Evolutionary conservation across 78 protist species (phyloP).

Genomic region (Tieghemostelium lacteum): DNA sequence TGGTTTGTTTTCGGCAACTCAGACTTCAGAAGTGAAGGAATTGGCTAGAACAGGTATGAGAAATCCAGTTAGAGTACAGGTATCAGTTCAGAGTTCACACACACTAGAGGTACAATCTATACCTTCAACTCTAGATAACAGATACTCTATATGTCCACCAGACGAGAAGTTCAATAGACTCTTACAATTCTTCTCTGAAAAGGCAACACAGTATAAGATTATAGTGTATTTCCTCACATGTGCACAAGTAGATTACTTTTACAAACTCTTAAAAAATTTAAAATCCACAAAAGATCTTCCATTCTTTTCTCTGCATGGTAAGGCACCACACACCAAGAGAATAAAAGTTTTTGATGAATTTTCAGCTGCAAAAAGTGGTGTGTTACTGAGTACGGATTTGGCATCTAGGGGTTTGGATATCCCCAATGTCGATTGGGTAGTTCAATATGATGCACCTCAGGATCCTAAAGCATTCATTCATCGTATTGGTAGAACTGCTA

Average conservation of each 20-base stretch:
- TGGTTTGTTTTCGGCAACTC: slow-evolving; percentile 93
- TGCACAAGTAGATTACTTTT: slow-evolving; percentile 91
- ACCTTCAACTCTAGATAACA: slow-evolving; percentile 68
- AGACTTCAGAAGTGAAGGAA: slow-evolving; percentile 70
- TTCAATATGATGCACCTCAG: slow-evolving; percentile 90
- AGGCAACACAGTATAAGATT: slow-evolving; percentile 64
- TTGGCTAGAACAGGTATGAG: slow-evolving; percentile 86
- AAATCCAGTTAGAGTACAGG: slow-evolving; percentile 85
- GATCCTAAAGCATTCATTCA: slow-evolving; percentile 93
- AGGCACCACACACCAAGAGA: slow-evolving; percentile 85
- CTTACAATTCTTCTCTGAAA: slow-evolving; percentile 19
- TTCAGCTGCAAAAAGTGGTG: slow-evolving; percentile 6
- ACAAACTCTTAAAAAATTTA: background rate
- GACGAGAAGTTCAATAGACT: slow-evolving; percentile 70
- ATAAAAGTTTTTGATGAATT: slow-evolving; percentile 36
- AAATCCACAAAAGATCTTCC: background rate
- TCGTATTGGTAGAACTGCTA: slow-evolving; percentile 95
- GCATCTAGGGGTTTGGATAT: slow-evolving; percentile 94
- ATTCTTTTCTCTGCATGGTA: slow-evolving; percentile 89
- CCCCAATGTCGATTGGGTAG: slow-evolving; percentile 91
- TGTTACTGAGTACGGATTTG: slow-evolving; percentile 90
- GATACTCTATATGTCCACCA: slow-evolving; percentile 16
- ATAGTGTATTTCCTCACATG: slow-evolving; percentile 94
- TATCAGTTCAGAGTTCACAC: slow-evolving; percentile 33
- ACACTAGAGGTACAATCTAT: slow-evolving; percentile 37